A percentile compares a stretch with the other conserved stretches of the same genome.
Conservation (phyloP, 257 asterid genomes). For the Ajuga chamaepitys region DNA sequence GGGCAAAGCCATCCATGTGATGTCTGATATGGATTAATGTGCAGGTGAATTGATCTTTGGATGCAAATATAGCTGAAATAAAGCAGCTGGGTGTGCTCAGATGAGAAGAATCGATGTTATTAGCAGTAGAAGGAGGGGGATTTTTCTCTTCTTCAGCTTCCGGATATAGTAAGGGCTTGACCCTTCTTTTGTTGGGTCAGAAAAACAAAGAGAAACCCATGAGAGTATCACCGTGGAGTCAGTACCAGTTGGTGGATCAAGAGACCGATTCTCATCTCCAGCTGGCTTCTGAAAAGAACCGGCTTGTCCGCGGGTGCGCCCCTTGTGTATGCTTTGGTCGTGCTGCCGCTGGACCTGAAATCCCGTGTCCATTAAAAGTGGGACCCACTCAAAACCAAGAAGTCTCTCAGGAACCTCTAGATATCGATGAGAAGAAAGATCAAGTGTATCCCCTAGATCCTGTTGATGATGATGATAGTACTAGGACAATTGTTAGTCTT, state of each 20-base stretch:
- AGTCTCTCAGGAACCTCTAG: constrained; percentile 32
- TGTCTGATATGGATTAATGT: constrained; percentile 1
- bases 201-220: constrained; percentile 81
- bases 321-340: constrained; percentile 82
- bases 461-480: constrained; percentile 26
- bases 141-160: constrained; percentile 97
- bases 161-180: constrained; percentile 92
- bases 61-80: constrained; percentile 5
- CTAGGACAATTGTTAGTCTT: constrained; percentile 28
- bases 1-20: not conserved
- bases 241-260: constrained; percentile 96
- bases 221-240: constrained; percentile 99
- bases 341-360: constrained; percentile 61
- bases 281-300: constrained; percentile 83
- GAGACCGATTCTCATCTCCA: constrained; percentile 79
- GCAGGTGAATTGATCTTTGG: constrained; percentile 23
- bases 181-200: constrained; percentile 84
- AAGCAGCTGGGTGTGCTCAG: constrained; percentile 35
- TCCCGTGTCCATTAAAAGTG: constrained; percentile 57
- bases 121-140: constrained; percentile 99
- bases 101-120: constrained; percentile 94
- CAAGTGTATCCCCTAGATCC: constrained; percentile 22
- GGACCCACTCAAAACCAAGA: constrained; percentile 63
- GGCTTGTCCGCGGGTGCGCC: constrained; percentile 70
- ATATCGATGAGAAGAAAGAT: constrained; percentile 36